Percentiles rank a stretch among this genome's conserved stretches.
phyloP scores from a whole-genome alignment of 1,139 yeast species.

The Petasospora rhodanensis region DNA sequence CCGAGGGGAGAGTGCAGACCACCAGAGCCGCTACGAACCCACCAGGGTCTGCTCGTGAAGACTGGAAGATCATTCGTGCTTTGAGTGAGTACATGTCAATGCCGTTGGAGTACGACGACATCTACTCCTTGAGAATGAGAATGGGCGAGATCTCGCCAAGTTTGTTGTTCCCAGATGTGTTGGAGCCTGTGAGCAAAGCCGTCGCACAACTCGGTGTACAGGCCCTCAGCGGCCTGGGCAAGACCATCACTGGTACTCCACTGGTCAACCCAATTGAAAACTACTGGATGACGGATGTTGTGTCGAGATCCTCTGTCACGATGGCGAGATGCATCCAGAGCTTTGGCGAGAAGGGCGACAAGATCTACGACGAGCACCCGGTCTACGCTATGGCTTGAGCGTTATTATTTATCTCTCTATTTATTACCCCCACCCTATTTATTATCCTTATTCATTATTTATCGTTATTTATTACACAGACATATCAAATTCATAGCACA shows the following conservation, averaged over 20 bases:
- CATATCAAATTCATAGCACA: no score
- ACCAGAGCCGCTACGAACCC: constrained; percentile 87
- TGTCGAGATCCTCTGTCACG: constrained; percentile 83
- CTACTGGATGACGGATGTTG: constrained; percentile 85
- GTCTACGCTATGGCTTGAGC: constrained; percentile 22
- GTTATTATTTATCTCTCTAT: constrained; percentile 4
- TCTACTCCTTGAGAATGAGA: constrained; percentile 64
- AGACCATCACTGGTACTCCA: constrained; percentile 41
- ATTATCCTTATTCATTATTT: constrained; percentile 1
- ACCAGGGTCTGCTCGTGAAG: constrained; percentile 92
- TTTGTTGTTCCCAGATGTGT: constrained; percentile 67
- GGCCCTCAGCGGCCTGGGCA: constrained; percentile 35
- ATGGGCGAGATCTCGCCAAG: constrained; percentile 79
- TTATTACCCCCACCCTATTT: no score
- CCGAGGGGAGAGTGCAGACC: constrained; percentile 84
- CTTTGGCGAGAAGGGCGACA: constrained; percentile 63
- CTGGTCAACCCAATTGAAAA: constrained; percentile 69
- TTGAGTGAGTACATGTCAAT: constrained; percentile 72
- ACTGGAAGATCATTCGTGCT: constrained; percentile 87
- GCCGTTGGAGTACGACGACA: constrained; percentile 74
- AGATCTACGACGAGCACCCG: constrained; percentile 45
- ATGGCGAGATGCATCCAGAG: constrained; percentile 80
- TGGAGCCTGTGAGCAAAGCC: constrained; percentile 63
- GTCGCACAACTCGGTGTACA: constrained; percentile 58
- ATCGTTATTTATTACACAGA: constrained; percentile 13